Percentiles rank a stretch among this genome's conserved stretches.
Conservation (phyloP, 2,329 filamentous ascomycete genomes). For the Ceratocystis ficicola region DNA sequence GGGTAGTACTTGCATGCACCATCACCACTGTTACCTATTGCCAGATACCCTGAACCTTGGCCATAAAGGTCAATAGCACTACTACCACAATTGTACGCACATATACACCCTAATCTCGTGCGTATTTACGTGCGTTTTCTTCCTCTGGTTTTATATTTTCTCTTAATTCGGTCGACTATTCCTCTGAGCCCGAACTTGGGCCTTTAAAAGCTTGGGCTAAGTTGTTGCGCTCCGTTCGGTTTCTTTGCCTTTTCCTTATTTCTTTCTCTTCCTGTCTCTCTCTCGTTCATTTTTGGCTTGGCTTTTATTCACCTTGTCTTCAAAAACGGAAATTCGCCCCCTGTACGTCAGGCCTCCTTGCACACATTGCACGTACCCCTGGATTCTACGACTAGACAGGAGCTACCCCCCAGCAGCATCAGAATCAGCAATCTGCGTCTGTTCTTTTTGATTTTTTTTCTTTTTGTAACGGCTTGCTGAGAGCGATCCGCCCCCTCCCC, state of each 20-base stretch:
- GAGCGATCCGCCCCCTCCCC: background rate
- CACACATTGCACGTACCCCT: slow-evolving; percentile 3
- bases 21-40: background rate
- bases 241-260: background rate
- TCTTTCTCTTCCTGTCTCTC: background rate
- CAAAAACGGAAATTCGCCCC: slow-evolving; percentile 7
- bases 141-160: background rate
- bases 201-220: slow-evolving; percentile 12
- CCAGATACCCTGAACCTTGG: slow-evolving; percentile 2
- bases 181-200: background rate
- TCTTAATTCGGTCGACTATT: background rate
- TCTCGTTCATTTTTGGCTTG: background rate
- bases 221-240: background rate
- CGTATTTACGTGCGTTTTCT: background rate
- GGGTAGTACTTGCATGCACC: background rate
- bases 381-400: slow-evolving; percentile 3
- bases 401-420: slow-evolving; percentile 10
- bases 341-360: slow-evolving; percentile 13
- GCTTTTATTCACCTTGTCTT: slow-evolving; percentile 2
- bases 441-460: background rate
- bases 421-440: slow-evolving; percentile 1
- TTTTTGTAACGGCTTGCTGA: slow-evolving; percentile 2
- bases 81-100: background rate
- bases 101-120: background rate
- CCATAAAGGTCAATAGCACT: background rate